Conservation (phyloP, 345 rosid genomes). For the Conringia planisiliqua region DNA sequence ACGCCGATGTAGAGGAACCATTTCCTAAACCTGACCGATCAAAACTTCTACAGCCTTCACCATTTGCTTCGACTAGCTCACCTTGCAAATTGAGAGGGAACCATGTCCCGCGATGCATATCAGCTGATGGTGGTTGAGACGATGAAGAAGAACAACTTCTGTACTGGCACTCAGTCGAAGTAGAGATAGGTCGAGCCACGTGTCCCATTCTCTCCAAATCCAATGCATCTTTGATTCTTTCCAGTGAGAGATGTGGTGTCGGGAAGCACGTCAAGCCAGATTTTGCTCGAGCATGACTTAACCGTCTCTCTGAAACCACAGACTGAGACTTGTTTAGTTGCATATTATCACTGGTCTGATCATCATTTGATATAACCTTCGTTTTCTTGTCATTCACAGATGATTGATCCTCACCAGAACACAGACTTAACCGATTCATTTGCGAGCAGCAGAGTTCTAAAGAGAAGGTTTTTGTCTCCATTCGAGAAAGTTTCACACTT, state of each 20-base stretch:
- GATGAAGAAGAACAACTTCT: constrained; percentile 23
- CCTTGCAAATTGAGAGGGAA: constrained; percentile 67
- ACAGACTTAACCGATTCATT: constrained; percentile 29
- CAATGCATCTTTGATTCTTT: constrained; percentile 23
- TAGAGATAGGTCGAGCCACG: constrained; percentile 28
- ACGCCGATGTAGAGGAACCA: constrained; percentile 32
- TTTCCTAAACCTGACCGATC: constrained; percentile 25
- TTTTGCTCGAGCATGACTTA: constrained; percentile 11
- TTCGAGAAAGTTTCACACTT: constrained; percentile 29
- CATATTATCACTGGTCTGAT: constrained; percentile 25
- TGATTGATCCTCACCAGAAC: constrained; percentile 20
- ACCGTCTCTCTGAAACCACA: constrained; percentile 20
- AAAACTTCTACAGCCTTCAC: constrained; percentile 29
- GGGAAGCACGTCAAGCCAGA: constrained; percentile 14
- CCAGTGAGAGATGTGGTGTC: constrained; percentile 25
- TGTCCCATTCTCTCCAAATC: constrained; percentile 32
- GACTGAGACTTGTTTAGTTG: constrained; percentile 25
- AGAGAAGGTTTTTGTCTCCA: background rate
- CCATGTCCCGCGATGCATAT: constrained; percentile 30
- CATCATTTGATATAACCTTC: background rate
- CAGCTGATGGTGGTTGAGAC: constrained; percentile 24
- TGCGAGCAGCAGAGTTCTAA: constrained; percentile 25
- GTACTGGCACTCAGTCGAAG: constrained; percentile 26
- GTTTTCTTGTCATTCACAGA: constrained; percentile 19
- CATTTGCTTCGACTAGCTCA: constrained; percentile 42